Conservation (phyloP, 768 basidiomycete genomes). For the Lactarius hengduanensis region DNA sequence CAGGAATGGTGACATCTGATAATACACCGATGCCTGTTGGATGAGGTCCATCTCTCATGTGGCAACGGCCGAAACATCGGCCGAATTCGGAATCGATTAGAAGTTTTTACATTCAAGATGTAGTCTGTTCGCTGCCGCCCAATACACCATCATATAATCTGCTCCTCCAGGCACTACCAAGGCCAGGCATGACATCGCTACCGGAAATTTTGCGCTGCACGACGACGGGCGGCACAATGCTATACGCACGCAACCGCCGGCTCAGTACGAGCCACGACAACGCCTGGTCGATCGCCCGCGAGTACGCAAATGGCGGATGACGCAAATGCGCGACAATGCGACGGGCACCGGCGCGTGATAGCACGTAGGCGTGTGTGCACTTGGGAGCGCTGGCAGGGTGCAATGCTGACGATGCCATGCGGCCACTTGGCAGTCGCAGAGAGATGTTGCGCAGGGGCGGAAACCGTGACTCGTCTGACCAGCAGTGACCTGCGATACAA, state of each 20-base stretch:
- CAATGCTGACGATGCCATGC: constrained; percentile 36
- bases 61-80: constrained; percentile 3
- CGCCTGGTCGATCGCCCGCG: constrained; percentile 74
- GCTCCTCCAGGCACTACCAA: constrained; percentile 59
- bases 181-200: constrained; percentile 54
- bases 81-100: not conserved
- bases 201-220: constrained; percentile 58
- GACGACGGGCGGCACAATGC: constrained; percentile 64
- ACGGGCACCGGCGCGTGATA: constrained; percentile 58
- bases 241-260: constrained; percentile 55
- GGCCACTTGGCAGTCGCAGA: constrained; percentile 21
- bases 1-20: not conserved
- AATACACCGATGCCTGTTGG: no score
- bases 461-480: constrained; percentile 64
- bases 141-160: constrained; percentile 49
- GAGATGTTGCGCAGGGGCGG: constrained; percentile 37
- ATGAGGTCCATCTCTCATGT: not conserved
- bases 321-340: constrained; percentile 58
- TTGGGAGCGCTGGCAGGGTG: constrained; percentile 61
- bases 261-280: constrained; percentile 63
- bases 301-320: constrained; percentile 69
- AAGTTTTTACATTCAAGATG: not conserved
- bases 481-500: constrained; percentile 61
- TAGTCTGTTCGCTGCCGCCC: not conserved
- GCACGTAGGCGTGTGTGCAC: constrained; percentile 72